Evolutionary conservation across 352 stramenopile species (phyloP).

Genomic region (Globisporangium carolinianum): DNA sequence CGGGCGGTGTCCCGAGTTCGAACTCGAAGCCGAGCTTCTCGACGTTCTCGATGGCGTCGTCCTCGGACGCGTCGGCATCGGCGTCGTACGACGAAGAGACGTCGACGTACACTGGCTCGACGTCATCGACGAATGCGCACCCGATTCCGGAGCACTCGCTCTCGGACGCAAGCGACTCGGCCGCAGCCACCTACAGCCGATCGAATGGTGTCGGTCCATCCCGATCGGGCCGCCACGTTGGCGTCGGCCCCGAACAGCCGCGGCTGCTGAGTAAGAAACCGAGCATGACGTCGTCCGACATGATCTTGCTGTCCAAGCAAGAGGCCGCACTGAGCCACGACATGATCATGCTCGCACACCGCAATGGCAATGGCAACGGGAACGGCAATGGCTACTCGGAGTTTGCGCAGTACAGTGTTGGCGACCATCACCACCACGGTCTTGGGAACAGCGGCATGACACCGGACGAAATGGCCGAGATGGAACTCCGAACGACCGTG

Average conservation of each 20-base stretch:
- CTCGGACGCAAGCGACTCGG: conserved; percentile 53
- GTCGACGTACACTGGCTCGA: conserved; percentile 17
- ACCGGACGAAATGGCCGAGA: conserved; percentile 40
- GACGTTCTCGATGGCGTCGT: conserved; percentile 38
- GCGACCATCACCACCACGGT: background rate
- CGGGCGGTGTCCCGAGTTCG: conserved; percentile 16
- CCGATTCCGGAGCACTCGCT: conserved; percentile 30
- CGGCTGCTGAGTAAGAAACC: conserved; percentile 10
- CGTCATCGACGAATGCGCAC: conserved; percentile 22
- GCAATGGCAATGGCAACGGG: conserved; percentile 5
- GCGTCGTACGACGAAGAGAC: conserved; percentile 43
- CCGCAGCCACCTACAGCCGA: conserved; percentile 22
- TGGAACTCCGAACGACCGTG: conserved; percentile 61
- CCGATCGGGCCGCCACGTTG: conserved; percentile 1
- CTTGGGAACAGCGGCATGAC: conserved; percentile 36
- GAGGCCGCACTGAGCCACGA: conserved; percentile 23
- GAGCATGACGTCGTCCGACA: conserved; percentile 19
- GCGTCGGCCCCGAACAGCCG: conserved; percentile 16
- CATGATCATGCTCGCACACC: conserved; percentile 44
- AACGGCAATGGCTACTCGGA: conserved; percentile 24
- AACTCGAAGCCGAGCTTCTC: conserved; percentile 44
- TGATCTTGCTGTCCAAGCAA: conserved; percentile 21
- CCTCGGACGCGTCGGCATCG: conserved; percentile 19
- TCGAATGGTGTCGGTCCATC: background rate
- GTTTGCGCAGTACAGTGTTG: conserved; percentile 28